phyloP scores from a whole-genome alignment of 257 asterid species.

The Mitragyna speciosa region DNA sequence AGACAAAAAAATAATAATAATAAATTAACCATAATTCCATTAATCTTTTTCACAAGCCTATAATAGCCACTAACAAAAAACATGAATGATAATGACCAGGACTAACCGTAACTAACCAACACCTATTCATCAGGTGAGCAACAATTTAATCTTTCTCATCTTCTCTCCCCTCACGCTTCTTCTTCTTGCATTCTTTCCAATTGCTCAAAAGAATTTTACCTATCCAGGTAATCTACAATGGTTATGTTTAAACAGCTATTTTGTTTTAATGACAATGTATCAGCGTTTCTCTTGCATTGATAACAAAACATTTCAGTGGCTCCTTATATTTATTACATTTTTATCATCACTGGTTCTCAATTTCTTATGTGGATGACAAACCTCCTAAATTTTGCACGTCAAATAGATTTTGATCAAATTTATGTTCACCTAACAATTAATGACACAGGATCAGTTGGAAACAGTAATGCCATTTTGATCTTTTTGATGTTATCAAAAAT shows the following conservation, averaged over 20 bases:
- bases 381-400: neutral
- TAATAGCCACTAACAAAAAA: no score
- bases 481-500: neutral
- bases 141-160: neutral
- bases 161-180: neutral
- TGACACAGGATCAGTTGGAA: neutral
- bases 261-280: neutral
- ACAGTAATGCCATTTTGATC: neutral
- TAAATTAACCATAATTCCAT: no score
- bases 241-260: neutral
- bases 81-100: constrained; percentile 17
- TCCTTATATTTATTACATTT: neutral
- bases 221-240: neutral
- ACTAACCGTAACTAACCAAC: constrained; percentile 1
- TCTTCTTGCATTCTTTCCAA: neutral
- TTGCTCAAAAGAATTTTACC: neutral
- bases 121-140: constrained; percentile 8
- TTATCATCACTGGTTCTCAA: neutral
- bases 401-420: neutral
- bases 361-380: neutral
- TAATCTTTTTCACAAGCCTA: no score
- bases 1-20: neutral
- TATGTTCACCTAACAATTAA: neutral
- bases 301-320: neutral
- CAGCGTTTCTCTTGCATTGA: neutral